Conservation (phyloP, 306 rosid genomes). For the Fagus crenata region DNA sequence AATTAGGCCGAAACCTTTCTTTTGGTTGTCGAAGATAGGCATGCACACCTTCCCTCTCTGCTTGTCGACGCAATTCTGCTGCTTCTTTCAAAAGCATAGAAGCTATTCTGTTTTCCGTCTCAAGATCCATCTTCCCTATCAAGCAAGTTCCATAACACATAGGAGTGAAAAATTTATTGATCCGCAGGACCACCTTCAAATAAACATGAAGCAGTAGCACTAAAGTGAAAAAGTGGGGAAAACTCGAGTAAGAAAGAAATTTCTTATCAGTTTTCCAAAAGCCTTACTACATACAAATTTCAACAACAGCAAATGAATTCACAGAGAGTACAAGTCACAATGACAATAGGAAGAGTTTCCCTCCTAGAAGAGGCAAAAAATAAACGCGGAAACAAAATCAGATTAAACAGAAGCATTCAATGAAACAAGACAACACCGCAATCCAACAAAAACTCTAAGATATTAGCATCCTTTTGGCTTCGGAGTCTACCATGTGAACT, state of each 20-base stretch:
- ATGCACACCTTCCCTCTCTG: slow-evolving; percentile 80
- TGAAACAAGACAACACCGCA: not conserved
- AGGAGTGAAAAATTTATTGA: not conserved
- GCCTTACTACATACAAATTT: not conserved
- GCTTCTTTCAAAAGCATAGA: slow-evolving; percentile 90
- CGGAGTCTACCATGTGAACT: not conserved
- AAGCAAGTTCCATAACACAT: slow-evolving; percentile 2
- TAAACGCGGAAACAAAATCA: not conserved
- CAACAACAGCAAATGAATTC: not conserved
- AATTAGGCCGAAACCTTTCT: slow-evolving; percentile 66
- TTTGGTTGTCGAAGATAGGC: slow-evolving; percentile 70
- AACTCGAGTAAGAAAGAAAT: not conserved
- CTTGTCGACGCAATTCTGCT: slow-evolving; percentile 74
- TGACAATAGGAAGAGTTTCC: not conserved
- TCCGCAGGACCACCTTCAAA: not conserved
- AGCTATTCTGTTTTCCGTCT: slow-evolving; percentile 84
- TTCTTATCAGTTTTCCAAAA: not conserved
- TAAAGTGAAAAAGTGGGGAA: not conserved
- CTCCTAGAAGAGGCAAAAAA: not conserved
- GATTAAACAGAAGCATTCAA: not conserved
- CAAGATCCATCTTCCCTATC: slow-evolving; percentile 63
- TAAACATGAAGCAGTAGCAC: slow-evolving; percentile 7
- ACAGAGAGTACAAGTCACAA: not conserved
- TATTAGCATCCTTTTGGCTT: not conserved
- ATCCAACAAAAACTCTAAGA: not conserved